phyloP scores from a whole-genome alignment of 1,284 basidiomycete genomes.

The Singerocomus inundabilis region DNA sequence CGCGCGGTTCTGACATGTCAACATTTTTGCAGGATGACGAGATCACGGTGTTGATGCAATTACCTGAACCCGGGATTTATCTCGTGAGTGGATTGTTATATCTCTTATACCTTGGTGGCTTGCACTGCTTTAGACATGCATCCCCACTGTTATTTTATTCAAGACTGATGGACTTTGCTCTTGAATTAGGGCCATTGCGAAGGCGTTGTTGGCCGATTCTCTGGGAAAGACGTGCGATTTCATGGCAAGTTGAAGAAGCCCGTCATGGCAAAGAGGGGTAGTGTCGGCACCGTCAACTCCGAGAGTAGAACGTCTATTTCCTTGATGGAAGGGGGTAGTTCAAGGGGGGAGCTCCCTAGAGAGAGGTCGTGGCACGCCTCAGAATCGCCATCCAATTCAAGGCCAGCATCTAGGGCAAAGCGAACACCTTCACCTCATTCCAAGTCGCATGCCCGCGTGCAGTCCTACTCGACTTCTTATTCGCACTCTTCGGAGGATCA shows the following conservation, averaged over 20 bases:
- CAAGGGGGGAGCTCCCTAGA: not conserved
- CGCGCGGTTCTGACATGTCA: constrained; percentile 12
- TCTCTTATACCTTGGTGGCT: not conserved
- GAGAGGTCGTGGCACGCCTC: constrained; percentile 8
- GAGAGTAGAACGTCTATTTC: constrained; percentile 21
- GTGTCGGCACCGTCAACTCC: constrained; percentile 5
- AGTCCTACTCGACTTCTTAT: constrained; percentile 16
- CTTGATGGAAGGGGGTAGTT: constrained; percentile 10
- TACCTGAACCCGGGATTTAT: constrained; percentile 56
- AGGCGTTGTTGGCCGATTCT: constrained; percentile 85
- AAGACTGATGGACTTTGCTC: constrained; percentile 2
- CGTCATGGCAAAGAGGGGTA: constrained; percentile 65
- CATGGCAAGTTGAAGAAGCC: constrained; percentile 78
- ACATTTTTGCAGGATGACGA: constrained; percentile 61
- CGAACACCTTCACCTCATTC: constrained; percentile 22
- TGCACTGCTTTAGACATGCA: not conserved
- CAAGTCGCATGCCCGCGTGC: constrained; percentile 14
- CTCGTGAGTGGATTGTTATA: constrained; percentile 47
- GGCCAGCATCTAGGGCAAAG: constrained; percentile 19
- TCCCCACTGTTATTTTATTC: not conserved
- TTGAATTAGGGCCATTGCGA: constrained; percentile 75
- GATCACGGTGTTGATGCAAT: constrained; percentile 77
- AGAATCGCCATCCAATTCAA: constrained; percentile 23
- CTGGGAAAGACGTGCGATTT: constrained; percentile 66
- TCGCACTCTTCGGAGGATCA: constrained; percentile 19